A percentile compares a stretch with the other conserved stretches of the same genome.
Evolutionary conservation across 768 basidiomycete species (phyloP).

Genomic region (Leccinum rimulosum): DNA sequence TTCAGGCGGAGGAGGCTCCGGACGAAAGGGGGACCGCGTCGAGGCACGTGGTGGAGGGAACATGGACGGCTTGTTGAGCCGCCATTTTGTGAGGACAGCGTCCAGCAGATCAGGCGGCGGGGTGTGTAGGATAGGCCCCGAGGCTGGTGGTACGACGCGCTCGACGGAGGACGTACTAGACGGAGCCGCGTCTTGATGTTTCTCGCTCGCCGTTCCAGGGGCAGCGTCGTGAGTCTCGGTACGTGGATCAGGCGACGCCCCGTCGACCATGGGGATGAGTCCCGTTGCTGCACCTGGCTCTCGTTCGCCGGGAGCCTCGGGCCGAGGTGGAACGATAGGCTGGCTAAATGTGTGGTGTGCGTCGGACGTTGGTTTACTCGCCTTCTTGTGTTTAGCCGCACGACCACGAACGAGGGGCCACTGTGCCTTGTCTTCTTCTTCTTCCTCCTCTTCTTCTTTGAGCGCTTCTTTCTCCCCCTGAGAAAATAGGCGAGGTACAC

Average conservation of each 20-base stretch:
- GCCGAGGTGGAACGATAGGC: not conserved
- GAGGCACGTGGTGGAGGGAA: constrained; percentile 19
- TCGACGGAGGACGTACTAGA: constrained; percentile 5
- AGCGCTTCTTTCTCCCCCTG: not conserved
- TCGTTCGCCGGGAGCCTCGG: not conserved
- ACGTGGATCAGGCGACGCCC: not conserved
- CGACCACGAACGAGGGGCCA: constrained; percentile 20
- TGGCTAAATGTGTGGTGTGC: constrained; percentile 20
- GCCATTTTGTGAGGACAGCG: not conserved
- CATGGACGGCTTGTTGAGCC: not conserved
- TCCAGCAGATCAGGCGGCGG: not conserved
- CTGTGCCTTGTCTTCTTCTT: not conserved
- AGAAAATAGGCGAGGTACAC: constrained; percentile 9
- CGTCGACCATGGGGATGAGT: not conserved
- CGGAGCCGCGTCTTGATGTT: not conserved
- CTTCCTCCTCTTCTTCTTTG: not conserved
- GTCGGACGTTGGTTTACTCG: not conserved
- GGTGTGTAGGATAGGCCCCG: not conserved
- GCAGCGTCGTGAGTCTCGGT: not conserved
- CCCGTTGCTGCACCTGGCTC: not conserved
- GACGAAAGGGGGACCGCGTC: constrained; percentile 20
- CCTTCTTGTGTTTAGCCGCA: not conserved
- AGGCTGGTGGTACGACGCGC: not conserved
- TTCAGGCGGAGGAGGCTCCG: not conserved
- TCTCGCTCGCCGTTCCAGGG: not conserved